Evolutionary conservation across 176 grass and related monocot genomes (phyloP).

Genomic region (Musa schizocarpa): DNA sequence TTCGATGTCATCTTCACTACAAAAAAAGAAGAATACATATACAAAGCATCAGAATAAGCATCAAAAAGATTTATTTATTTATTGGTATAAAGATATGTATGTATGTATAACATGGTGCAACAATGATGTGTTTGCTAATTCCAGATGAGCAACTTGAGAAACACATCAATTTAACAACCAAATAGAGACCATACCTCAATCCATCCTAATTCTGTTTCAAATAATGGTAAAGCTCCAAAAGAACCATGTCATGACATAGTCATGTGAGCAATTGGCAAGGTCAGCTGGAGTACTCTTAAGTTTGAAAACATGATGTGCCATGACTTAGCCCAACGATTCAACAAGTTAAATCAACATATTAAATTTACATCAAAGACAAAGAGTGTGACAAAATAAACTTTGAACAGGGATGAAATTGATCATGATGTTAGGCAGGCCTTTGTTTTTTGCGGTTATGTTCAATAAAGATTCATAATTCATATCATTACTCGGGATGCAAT

Average conservation of each 20-base stretch:
- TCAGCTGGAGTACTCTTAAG: background rate
- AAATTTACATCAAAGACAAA: background rate
- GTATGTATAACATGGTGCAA: background rate
- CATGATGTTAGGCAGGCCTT: background rate
- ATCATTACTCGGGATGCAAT: background rate
- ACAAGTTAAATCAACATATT: background rate
- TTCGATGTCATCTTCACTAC: conserved; percentile 98
- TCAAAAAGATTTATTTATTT: background rate
- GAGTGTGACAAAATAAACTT: background rate
- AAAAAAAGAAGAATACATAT: conserved; percentile 23
- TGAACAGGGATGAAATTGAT: no score
- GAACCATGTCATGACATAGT: background rate
- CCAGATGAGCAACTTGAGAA: background rate
- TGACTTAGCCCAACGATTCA: background rate
- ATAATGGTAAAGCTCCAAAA: background rate
- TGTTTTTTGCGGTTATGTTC: background rate
- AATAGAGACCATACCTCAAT: background rate
- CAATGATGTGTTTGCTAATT: background rate
- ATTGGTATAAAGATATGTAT: no score
- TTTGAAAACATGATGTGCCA: background rate
- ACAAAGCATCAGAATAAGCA: conserved; percentile 18
- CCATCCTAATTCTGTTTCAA: background rate
- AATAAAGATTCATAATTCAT: background rate
- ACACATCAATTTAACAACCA: background rate
- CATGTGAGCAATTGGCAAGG: background rate